Conservation (phyloP, 129 eudicot genomes). For the Flaveria brownii region DNA sequence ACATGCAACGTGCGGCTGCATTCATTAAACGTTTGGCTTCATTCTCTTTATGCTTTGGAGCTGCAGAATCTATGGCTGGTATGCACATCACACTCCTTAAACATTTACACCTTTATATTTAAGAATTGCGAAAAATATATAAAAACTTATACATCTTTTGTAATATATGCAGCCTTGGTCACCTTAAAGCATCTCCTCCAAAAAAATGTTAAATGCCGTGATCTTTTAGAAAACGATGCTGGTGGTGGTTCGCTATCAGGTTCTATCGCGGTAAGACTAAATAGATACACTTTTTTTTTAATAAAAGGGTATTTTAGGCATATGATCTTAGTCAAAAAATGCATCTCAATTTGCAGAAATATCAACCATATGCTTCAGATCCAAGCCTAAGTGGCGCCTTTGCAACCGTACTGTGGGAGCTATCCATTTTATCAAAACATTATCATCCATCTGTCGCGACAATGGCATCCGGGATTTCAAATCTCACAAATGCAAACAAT, state of each 20-base stretch:
- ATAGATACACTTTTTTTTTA: background rate
- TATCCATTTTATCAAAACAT: conserved; percentile 72
- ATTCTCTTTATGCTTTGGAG: conserved; percentile 71
- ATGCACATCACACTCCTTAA: background rate
- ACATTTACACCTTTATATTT: background rate
- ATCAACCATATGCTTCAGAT: conserved; percentile 76
- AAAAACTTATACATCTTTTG: background rate
- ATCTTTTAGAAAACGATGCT: conserved; percentile 82
- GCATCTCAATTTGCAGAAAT: conserved; percentile 49
- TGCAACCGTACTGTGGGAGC: conserved; percentile 95
- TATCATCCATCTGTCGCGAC: conserved; percentile 76
- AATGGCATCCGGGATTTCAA: conserved; percentile 60
- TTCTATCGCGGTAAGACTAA: conserved; percentile 53
- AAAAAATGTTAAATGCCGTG: conserved; percentile 88
- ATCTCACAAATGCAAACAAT: conserved; percentile 42
- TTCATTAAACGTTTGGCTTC: conserved; percentile 86
- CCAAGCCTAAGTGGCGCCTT: conserved; percentile 91
- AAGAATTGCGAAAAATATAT: background rate
- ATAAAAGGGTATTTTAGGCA: background rate
- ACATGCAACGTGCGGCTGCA: conserved; percentile 95
- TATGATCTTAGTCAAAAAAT: background rate
- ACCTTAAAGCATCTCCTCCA: conserved; percentile 82
- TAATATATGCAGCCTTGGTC: conserved; percentile 66
- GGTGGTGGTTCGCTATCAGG: conserved; percentile 96
- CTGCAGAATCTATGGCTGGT: conserved; percentile 98